Percentiles rank a stretch among this genome's conserved stretches.
Conservation (phyloP, 2,329 filamentous ascomycete species). For the Neofusicoccum sp. region DNA sequence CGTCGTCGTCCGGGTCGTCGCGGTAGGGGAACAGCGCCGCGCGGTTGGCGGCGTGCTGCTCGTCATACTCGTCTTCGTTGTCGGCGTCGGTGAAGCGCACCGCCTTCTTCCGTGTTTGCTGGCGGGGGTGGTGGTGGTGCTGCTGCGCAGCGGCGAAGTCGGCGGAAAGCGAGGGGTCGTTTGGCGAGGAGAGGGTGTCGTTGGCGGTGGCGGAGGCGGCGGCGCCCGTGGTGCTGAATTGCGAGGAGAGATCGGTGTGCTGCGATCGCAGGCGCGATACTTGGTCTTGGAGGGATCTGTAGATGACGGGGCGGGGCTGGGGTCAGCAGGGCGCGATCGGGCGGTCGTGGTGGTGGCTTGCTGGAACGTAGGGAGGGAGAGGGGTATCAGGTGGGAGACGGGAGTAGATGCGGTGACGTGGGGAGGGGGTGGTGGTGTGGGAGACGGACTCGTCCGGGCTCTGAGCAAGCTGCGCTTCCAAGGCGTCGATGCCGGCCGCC, state of each 20-base stretch:
- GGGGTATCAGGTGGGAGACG: not conserved
- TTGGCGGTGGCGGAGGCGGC: constrained; percentile 41
- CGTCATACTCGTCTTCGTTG: constrained; percentile 31
- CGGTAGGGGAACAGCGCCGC: constrained; percentile 69
- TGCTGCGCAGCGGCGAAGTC: constrained; percentile 41
- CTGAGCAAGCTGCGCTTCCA: constrained; percentile 67
- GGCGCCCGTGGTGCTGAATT: constrained; percentile 69
- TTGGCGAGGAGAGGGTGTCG: constrained; percentile 46
- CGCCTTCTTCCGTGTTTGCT: constrained; percentile 58
- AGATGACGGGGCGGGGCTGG: constrained; percentile 31
- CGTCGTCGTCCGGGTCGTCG: constrained; percentile 62
- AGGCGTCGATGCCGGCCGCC: constrained; percentile 72
- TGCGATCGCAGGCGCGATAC: constrained; percentile 72
- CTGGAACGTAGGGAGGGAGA: constrained; percentile 13
- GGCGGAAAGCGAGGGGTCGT: constrained; percentile 41
- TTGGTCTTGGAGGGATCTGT: constrained; percentile 60
- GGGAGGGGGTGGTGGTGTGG: not conserved
- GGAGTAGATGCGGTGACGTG: not conserved
- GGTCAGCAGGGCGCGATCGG: constrained; percentile 4
- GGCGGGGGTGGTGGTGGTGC: constrained; percentile 29
- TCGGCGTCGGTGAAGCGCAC: constrained; percentile 77
- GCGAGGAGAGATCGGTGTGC: constrained; percentile 73
- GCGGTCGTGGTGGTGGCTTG: constrained; percentile 12
- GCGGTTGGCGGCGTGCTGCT: constrained; percentile 55
- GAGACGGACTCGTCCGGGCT: constrained; percentile 54